Evolutionary conservation across 192 early-diverging fungal species (phyloP), one percentile per base, ranked within the genome.

Genomic region (Spizellomyces sp.): DNA sequence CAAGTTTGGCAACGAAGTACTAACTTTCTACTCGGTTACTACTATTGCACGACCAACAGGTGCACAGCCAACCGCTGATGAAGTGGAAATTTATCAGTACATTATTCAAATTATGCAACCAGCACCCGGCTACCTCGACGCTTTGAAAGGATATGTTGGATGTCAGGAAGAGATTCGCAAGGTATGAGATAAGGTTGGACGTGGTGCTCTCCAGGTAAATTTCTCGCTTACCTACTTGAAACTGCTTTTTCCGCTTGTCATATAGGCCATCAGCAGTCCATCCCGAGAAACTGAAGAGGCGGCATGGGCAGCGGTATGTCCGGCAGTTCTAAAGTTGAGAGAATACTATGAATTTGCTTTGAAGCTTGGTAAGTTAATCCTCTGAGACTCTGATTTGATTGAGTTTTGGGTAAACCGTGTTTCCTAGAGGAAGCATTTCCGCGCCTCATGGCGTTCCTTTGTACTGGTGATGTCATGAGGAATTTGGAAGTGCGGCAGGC

Each of bases 241-340:
- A 36, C 27, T 36, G n/a, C n/a, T 36, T 36, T 36, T 36, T 36
- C 27, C 27, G 3, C 21, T 27, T 27, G 15, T 6, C n/a, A 15
- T 42, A 41, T 43, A 89, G 84, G 96, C 96, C 45, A 96, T 99
- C 67, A 89, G 90, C 21, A 80, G 81, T 41, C 95, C 95, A 10
- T 90, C 87, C 43, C 83, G 85, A 41, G 91, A 94, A 56, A 90
- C 92, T 74, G 96, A 99, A 75, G 87, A 93, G 44, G 89, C 84
- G 45, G 95, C 93, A 36, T 99, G 95, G 96, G 78, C 87, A 58
- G 88, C 88, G 65, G 82, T 99, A 43, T 82, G 85, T 19, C 95
- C 95, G 48, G 90, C 90, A 6, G 94, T 95, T 9, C 67, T 74
- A 36, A 89, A 92, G 64, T 80, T 98, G 74, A 83, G 85, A 62